Percentiles rank a stretch among this genome's conserved stretches.
Conservation (phyloP, 768 basidiomycete species). For the Antrodiella citrinella region DNA sequence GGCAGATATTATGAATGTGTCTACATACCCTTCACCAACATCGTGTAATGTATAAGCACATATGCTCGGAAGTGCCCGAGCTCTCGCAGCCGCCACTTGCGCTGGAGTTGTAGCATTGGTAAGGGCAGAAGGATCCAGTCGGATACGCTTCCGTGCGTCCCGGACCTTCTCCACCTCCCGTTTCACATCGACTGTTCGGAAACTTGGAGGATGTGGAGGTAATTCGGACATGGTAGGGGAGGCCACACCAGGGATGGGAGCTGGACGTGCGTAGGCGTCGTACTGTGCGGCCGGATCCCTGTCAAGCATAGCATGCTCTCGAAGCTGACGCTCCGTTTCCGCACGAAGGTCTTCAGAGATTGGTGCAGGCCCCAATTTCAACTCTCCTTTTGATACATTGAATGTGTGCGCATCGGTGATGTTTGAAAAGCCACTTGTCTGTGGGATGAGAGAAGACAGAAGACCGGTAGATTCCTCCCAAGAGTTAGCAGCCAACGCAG, state of each 20-base stretch:
- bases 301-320: slow-evolving; percentile 76
- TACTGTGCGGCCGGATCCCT: slow-evolving; percentile 59
- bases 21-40: slow-evolving; percentile 84
- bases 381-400: slow-evolving; percentile 64
- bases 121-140: slow-evolving; percentile 69
- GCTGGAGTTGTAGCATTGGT: slow-evolving; percentile 43
- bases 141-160: slow-evolving; percentile 88
- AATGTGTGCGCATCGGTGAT: slow-evolving; percentile 62
- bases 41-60: slow-evolving; percentile 95
- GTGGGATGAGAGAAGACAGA: slow-evolving; percentile 68
- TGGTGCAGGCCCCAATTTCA: slow-evolving; percentile 83
- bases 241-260: slow-evolving; percentile 43
- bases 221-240: slow-evolving; percentile 67
- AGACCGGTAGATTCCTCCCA: slow-evolving; percentile 89
- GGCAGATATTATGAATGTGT: neutral
- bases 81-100: slow-evolving; percentile 48
- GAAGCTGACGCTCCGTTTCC: slow-evolving; percentile 72
- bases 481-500: slow-evolving; percentile 49
- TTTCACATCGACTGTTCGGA: slow-evolving; percentile 81
- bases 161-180: slow-evolving; percentile 85
- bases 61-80: slow-evolving; percentile 79
- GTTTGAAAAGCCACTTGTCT: slow-evolving; percentile 40
- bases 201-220: slow-evolving; percentile 72
- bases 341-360: slow-evolving; percentile 70
- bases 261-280: slow-evolving; percentile 47